Percentiles rank a stretch among this genome's conserved stretches.
These are phyloP conservation scores for Yamadazyma blattariae DNA, from an alignment of 1,139 yeast species.

Conservation along the genomic window DNA sequence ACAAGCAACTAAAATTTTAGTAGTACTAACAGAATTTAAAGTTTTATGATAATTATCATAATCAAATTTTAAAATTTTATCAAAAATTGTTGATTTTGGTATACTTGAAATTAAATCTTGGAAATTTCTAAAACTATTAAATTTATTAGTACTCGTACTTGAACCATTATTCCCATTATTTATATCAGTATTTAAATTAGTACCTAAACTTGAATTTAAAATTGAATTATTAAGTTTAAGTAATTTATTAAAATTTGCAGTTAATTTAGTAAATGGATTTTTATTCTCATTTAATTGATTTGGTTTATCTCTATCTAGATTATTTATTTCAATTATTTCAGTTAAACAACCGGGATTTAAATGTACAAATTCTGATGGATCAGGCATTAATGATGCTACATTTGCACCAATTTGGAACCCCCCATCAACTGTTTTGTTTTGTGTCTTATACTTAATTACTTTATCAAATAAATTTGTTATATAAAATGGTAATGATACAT, in stretches of 20 bases:
- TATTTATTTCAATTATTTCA: slow-evolving; percentile 19
- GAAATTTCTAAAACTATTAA: slow-evolving; percentile 3
- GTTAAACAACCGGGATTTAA: slow-evolving; percentile 55
- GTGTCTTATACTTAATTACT: slow-evolving; percentile 19
- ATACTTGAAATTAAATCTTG: slow-evolving; percentile 5
- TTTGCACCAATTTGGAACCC: slow-evolving; percentile 55
- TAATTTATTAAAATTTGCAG: slow-evolving; percentile 31
- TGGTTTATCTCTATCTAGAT: slow-evolving; percentile 7
- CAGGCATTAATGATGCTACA: slow-evolving; percentile 51
- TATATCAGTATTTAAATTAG: too few relatives aligned
- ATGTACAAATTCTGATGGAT: slow-evolving; percentile 50
- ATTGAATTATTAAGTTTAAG: slow-evolving; percentile 16
- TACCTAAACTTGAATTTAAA: too few relatives aligned
- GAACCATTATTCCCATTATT: not conserved
- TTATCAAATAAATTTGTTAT: slow-evolving; percentile 30
- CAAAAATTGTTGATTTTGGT: slow-evolving; percentile 3
- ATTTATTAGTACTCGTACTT: not conserved
- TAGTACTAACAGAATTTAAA: slow-evolving; percentile 14
- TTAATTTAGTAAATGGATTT: slow-evolving; percentile 34
- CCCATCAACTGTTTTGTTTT: slow-evolving; percentile 40
- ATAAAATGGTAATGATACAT: slow-evolving; percentile 42
- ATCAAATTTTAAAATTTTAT: slow-evolving; percentile 21
- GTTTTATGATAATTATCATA: slow-evolving; percentile 21
- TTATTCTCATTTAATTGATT: slow-evolving; percentile 11
- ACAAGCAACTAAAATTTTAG: slow-evolving; percentile 26